Evolutionary conservation across 768 basidiomycete species (phyloP).

Genomic region (Boletus bicolor): DNA sequence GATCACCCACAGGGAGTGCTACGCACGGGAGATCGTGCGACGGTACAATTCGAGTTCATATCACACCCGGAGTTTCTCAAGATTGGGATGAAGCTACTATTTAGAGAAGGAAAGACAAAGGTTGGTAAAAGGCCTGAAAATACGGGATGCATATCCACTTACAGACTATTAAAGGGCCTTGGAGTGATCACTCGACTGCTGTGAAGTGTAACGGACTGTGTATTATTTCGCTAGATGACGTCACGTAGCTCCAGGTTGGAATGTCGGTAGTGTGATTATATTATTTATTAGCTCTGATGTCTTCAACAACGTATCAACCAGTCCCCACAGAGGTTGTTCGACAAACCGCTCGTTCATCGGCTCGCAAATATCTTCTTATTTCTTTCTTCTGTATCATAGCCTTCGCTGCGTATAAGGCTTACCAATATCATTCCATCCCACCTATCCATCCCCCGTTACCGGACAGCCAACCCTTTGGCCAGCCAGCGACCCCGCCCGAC

Average conservation of each 20-base stretch:
- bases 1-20: conserved; percentile 87
- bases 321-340: conserved; percentile 16
- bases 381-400: conserved; percentile 35
- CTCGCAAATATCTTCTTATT: conserved; percentile 35
- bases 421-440: conserved; percentile 36
- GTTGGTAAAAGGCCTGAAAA: conserved; percentile 36
- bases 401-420: conserved; percentile 42
- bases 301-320: conserved; percentile 20
- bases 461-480: conserved; percentile 15
- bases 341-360: conserved; percentile 24
- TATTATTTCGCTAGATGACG: conserved; percentile 8
- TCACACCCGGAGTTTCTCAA: conserved; percentile 90
- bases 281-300: conserved; percentile 21
- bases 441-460: conserved; percentile 3
- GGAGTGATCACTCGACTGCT: conserved; percentile 71
- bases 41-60: conserved; percentile 93
- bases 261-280: conserved; percentile 2
- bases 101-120: conserved; percentile 96
- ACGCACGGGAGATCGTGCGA: conserved; percentile 92
- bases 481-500: conserved; percentile 8
- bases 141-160: conserved; percentile 1
- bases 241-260: conserved; percentile 21
- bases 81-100: conserved; percentile 88
- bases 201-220: conserved; percentile 29
- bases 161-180: conserved; percentile 50